Conservation (phyloP, 257 asterid genomes). For the Solanum tacnaense region DNA sequence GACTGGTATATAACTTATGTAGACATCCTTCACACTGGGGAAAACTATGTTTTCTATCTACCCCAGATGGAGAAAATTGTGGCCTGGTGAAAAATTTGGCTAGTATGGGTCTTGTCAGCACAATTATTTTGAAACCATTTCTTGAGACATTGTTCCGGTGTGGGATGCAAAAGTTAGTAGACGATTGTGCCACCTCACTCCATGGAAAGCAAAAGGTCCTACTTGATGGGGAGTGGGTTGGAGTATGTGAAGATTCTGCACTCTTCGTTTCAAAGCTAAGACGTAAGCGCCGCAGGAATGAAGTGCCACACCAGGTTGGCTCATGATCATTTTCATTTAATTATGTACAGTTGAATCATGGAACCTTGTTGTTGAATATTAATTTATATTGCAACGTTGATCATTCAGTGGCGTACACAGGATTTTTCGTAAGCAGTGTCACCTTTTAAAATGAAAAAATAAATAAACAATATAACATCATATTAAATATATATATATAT, state of each 20-base stretch:
- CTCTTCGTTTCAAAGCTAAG: conserved; percentile 35
- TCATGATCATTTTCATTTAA: conserved; percentile 8
- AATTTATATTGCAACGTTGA: neutral
- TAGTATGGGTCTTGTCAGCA: conserved; percentile 80
- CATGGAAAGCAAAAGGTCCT: conserved; percentile 50
- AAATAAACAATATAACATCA: no score
- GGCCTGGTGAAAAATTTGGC: conserved; percentile 91
- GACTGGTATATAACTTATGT: conserved; percentile 17
- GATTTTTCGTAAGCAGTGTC: no score
- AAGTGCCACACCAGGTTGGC: conserved; percentile 62
- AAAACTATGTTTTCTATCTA: conserved; percentile 79
- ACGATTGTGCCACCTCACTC: conserved; percentile 32
- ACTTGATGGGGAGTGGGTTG: conserved; percentile 89
- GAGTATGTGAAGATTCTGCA: conserved; percentile 62
- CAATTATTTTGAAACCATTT: conserved; percentile 30
- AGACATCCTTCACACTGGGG: conserved; percentile 99
- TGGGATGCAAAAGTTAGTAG: conserved; percentile 65
- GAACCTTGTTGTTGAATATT: neutral
- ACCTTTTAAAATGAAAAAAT: no score
- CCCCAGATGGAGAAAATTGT: conserved; percentile 96
- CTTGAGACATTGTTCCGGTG: conserved; percentile 38
- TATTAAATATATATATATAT: no score
- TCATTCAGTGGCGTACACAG: neutral
- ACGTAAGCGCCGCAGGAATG: conserved; percentile 4
- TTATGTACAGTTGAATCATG: neutral